Evolutionary conservation across 306 rosid species (phyloP), one percentile per base, ranked within the genome.

Genomic region (Prosopis cineraria): DNA sequence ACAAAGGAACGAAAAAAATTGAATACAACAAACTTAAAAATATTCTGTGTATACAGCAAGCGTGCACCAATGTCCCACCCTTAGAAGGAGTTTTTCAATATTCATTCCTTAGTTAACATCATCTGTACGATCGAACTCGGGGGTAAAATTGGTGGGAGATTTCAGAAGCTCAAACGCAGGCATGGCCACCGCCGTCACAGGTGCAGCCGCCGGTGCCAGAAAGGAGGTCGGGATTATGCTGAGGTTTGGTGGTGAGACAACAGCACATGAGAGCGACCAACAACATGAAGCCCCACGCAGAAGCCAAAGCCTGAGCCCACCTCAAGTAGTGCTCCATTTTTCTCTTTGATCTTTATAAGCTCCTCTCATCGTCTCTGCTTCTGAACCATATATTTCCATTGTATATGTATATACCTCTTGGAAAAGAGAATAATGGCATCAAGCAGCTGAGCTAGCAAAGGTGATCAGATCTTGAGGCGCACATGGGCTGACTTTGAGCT

Each of bases 241-340:
- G 81, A 48, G 84, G 90, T 58, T 80, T 85, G 82, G 86, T 85
- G 78, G 84, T 80, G 78, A 90, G 93, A 36, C 96, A 90, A 59
- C 88, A 87, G 56, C 93, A 88, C 27, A 82, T 30, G 63, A 90
- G 90, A 64, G 88, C 93, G 31, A 88, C 33, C 75, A 90, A 40
- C 68, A 88, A 36, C 82, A 90, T 85, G 75, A 88, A 68, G 34
- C 87, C 89, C 86, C 83, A 85, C 22, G 84, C 96, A 4, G 83
- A 68, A 20, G 85, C 96, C 58, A 88, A 31, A 27, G 90, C 93
- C 64, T 87, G 81, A 14, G 76, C 85, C 89, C 84, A 88, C 27
- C 73, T 86, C 77, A 80, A 58, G 63, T 86, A 81, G 43, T 75
- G 75, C 53, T 58, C 80, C 90, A 83, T 87, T 7, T 7, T 5